Percentiles rank a stretch among this genome's conserved stretches.
Conservation (phyloP, 1,139 yeast species). For the Yamadazyma taylorii region DNA sequence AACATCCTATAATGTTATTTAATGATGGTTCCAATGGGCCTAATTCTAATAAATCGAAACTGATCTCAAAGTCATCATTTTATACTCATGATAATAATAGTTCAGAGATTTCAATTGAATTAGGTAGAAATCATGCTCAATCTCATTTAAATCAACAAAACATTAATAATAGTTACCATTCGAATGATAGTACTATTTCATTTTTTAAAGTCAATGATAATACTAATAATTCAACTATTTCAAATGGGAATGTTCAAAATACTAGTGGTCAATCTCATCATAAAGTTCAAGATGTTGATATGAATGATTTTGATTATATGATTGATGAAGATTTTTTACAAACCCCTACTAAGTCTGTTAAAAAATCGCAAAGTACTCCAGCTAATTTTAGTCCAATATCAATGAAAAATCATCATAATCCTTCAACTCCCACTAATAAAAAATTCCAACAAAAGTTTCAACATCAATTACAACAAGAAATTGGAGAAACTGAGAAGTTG, state of each 20-base stretch:
- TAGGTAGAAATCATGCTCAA: constrained; percentile 33
- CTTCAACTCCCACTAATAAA: constrained; percentile 14
- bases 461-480: neutral
- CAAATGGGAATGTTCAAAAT: neutral
- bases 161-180: constrained; percentile 18
- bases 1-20: constrained; percentile 46
- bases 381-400: constrained; percentile 33
- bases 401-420: constrained; percentile 13
- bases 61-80: constrained; percentile 5
- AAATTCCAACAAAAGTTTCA: constrained; percentile 3
- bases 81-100: constrained; percentile 15
- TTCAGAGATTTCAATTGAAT: constrained; percentile 35
- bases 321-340: constrained; percentile 29
- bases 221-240: neutral
- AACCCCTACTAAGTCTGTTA: constrained; percentile 45
- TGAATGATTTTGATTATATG: constrained; percentile 12
- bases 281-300: constrained; percentile 5
- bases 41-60: constrained; percentile 20
- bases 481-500: no score
- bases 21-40: constrained; percentile 13
- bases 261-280: constrained; percentile 2
- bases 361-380: constrained; percentile 33
- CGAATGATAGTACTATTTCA: constrained; percentile 33
- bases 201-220: constrained; percentile 29
- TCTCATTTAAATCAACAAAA: neutral